Percentiles rank a stretch among this genome's conserved stretches.
Conservation (phyloP, 2,329 filamentous ascomycete genomes). For the Sclerotinia spermophila region DNA sequence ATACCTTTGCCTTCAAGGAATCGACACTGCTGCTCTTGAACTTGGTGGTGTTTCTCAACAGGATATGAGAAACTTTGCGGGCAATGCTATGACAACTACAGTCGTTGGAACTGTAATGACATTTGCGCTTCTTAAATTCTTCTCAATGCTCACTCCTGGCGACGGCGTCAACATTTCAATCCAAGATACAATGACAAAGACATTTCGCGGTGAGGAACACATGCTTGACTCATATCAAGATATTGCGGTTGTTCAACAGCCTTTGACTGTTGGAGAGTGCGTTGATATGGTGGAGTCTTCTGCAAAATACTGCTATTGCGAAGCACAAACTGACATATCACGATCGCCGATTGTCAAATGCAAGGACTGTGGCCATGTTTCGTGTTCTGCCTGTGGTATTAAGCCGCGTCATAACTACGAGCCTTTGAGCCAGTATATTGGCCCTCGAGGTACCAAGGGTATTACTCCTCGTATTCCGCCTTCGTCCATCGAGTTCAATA, state of each 20-base stretch:
- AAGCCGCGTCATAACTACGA: conserved; percentile 46
- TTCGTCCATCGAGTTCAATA: conserved; percentile 24
- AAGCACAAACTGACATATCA: conserved; percentile 44
- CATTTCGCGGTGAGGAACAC: background rate
- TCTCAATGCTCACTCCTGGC: conserved; percentile 1
- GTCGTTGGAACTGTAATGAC: conserved; percentile 64
- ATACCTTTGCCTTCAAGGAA: conserved; percentile 62
- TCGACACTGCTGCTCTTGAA: conserved; percentile 59
- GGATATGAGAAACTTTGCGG: conserved; percentile 66
- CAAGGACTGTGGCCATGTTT: conserved; percentile 50
- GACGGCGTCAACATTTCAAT: conserved; percentile 16
- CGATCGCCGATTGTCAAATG: conserved; percentile 46
- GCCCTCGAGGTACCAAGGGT: conserved; percentile 43
- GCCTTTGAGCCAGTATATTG: conserved; percentile 39
- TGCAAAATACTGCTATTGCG: conserved; percentile 53
- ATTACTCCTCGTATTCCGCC: conserved; percentile 42
- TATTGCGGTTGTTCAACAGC: conserved; percentile 14
- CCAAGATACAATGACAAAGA: background rate
- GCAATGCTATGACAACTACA: conserved; percentile 76
- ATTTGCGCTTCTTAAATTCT: conserved; percentile 43
- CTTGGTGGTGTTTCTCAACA: conserved; percentile 60
- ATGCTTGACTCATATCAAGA: background rate
- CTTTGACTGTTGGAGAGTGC: conserved; percentile 21
- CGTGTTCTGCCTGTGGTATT: conserved; percentile 50
- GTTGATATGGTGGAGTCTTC: conserved; percentile 35